A percentile compares a stretch with the other conserved stretches of the same genome.
These are phyloP conservation scores for Hypoxylon subgilvum DNA, from an alignment of 495 filamentous ascomycete species.

Conservation along the genomic window DNA sequence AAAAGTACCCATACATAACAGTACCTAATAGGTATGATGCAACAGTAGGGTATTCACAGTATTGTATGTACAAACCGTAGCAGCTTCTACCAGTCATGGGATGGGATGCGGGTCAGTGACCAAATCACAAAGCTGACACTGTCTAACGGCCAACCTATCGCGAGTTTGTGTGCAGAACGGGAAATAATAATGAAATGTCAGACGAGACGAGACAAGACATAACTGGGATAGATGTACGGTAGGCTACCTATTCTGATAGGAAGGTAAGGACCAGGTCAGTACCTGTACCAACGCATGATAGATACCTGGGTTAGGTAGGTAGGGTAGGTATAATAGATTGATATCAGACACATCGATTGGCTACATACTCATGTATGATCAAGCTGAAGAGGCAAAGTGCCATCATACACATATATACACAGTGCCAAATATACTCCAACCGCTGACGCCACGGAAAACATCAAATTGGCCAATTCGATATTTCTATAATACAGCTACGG, in stretches of 20 bases:
- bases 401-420: too few relatives aligned
- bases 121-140: conserved; percentile 20
- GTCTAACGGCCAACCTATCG: neutral
- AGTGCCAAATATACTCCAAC: too few relatives aligned
- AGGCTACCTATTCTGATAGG: too few relatives aligned
- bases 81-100: conserved; percentile 5
- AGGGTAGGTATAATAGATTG: too few relatives aligned
- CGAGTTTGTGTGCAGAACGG: conserved; percentile 6
- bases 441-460: conserved; percentile 5
- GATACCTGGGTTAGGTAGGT: neutral
- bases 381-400: too few relatives aligned
- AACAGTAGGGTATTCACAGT: too few relatives aligned
- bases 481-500: conserved; percentile 3
- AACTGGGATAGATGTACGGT: neutral
- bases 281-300: neutral
- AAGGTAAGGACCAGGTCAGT: too few relatives aligned
- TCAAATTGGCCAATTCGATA: conserved; percentile 9
- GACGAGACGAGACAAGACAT: neutral
- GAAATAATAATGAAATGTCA: conserved; percentile 8
- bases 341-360: too few relatives aligned
- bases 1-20: too few relatives aligned
- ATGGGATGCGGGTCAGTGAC: conserved; percentile 23
- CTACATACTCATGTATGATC: too few relatives aligned
- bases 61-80: neutral
- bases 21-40: too few relatives aligned